Conservation (phyloP, 768 basidiomycete species). For the Amyloporia xantha region DNA sequence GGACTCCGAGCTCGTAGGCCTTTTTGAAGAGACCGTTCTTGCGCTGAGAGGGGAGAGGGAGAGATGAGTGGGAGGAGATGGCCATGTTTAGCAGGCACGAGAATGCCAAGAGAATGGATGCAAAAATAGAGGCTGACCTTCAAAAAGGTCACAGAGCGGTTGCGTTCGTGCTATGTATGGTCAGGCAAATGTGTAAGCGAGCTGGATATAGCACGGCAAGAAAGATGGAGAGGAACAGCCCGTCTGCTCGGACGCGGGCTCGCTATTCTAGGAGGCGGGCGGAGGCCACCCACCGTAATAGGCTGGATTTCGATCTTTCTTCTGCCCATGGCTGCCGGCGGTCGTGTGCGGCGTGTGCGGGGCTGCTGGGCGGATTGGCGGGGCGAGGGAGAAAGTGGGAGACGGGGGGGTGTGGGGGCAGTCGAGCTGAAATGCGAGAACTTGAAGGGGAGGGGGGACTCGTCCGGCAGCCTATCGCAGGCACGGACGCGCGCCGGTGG, state of each 20-base stretch:
- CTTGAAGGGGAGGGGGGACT: slow-evolving; percentile 11
- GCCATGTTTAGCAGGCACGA: slow-evolving; percentile 32
- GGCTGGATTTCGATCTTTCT: slow-evolving; percentile 81
- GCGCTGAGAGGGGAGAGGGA: slow-evolving; percentile 40
- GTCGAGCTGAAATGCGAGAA: slow-evolving; percentile 4
- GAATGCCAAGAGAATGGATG: slow-evolving; percentile 48
- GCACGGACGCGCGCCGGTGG: slow-evolving; percentile 14
- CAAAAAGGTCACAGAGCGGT: slow-evolving; percentile 86
- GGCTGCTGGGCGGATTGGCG: neutral
- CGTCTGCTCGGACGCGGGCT: slow-evolving; percentile 26
- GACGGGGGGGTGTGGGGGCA: slow-evolving; percentile 6
- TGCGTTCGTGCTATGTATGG: slow-evolving; percentile 79
- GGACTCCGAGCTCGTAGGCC: slow-evolving; percentile 84
- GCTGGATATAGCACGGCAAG: slow-evolving; percentile 9
- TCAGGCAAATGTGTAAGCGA: slow-evolving; percentile 23
- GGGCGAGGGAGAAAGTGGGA: slow-evolving; percentile 1
- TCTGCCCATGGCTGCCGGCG: slow-evolving; percentile 46
- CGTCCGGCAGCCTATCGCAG: slow-evolving; percentile 7
- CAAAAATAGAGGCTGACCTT: slow-evolving; percentile 51
- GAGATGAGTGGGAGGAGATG: slow-evolving; percentile 11
- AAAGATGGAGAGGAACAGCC: slow-evolving; percentile 17
- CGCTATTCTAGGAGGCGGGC: slow-evolving; percentile 18
- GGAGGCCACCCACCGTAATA: slow-evolving; percentile 53
- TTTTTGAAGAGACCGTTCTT: slow-evolving; percentile 91
- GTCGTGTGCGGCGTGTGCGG: neutral